Percentiles rank a stretch among this genome's conserved stretches.
phyloP scores from a whole-genome alignment of 1,284 basidiomycete genomes.

The Sporisorium exsertum region DNA sequence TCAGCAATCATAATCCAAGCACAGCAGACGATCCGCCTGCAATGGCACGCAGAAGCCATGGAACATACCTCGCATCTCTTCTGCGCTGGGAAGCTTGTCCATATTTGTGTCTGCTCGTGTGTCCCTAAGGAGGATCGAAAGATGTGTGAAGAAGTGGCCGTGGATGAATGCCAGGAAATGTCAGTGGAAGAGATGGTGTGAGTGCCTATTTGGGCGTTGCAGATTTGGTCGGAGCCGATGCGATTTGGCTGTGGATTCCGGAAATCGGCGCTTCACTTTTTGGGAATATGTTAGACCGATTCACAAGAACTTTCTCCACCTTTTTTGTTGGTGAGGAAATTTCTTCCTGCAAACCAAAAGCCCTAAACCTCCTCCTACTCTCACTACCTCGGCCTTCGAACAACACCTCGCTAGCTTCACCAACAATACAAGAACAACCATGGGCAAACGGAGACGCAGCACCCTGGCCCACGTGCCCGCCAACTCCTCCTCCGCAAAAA shows the following conservation, averaged over 20 bases:
- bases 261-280: not conserved
- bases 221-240: conserved; percentile 13
- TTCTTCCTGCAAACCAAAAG: not conserved
- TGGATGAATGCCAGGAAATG: not conserved
- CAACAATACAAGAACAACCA: not conserved
- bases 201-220: not conserved
- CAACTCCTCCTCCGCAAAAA: conserved; percentile 26
- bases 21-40: not conserved
- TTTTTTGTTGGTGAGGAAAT: not conserved
- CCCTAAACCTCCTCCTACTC: not conserved
- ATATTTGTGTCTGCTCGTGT: conserved; percentile 21
- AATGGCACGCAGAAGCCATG: not conserved
- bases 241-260: not conserved
- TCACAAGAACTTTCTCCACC: not conserved
- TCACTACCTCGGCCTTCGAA: not conserved
- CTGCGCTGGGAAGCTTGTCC: conserved; percentile 51
- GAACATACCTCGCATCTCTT: conserved; percentile 52
- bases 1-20: not conserved
- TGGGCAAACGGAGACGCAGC: conserved; percentile 44
- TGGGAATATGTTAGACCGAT: not conserved
- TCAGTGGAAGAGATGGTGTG: conserved; percentile 5
- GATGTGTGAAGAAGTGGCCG: not conserved
- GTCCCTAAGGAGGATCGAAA: not conserved
- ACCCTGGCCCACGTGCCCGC: conserved; percentile 31
- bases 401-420: too few relatives aligned